These are phyloP conservation scores for Trichoderma sp. DNA, from an alignment of 2,329 filamentous ascomycete species.

Conservation along the genomic window DNA sequence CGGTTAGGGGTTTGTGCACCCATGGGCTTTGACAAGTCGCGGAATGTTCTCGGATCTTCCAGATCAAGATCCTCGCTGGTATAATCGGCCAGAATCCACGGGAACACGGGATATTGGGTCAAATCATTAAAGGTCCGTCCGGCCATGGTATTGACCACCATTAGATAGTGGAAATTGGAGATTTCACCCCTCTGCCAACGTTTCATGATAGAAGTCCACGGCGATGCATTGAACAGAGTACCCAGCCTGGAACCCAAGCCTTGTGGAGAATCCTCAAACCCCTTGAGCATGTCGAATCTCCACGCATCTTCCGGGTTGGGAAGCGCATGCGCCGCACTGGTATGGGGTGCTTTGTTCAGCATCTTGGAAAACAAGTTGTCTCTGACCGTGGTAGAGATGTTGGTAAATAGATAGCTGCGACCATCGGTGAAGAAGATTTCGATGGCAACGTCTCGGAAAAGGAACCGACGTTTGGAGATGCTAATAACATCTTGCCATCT, in stretches of 20 bases:
- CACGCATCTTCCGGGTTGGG: constrained; percentile 85
- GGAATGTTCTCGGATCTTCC: constrained; percentile 79
- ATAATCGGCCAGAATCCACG: constrained; percentile 96
- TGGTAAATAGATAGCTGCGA: constrained; percentile 88
- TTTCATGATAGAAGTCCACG: constrained; percentile 82
- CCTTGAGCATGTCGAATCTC: constrained; percentile 83
- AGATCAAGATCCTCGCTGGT: constrained; percentile 91
- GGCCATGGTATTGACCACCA: constrained; percentile 97
- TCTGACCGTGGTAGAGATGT: constrained; percentile 71
- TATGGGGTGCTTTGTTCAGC: constrained; percentile 77
- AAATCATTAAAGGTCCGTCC: constrained; percentile 97
- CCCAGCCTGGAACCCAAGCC: constrained; percentile 85
- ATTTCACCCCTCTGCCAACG: constrained; percentile 94
- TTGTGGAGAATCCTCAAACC: constrained; percentile 62
- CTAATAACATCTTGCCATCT: constrained; percentile 93
- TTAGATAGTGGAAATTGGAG: constrained; percentile 98
- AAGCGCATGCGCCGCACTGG: constrained; percentile 68
- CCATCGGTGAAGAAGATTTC: constrained; percentile 98
- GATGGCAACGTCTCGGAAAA: constrained; percentile 95
- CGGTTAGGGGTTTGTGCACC: constrained; percentile 81
- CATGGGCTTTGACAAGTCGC: constrained; percentile 94
- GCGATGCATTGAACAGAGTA: constrained; percentile 83
- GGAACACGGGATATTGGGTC: constrained; percentile 97
- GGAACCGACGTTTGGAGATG: constrained; percentile 90
- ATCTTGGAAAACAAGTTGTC: constrained; percentile 83